A percentile compares a stretch with the other conserved stretches of the same genome.
Evolutionary conservation across 2,329 filamentous ascomycete genomes (phyloP).

Genomic region (Mycosphaerella arachidis): DNA sequence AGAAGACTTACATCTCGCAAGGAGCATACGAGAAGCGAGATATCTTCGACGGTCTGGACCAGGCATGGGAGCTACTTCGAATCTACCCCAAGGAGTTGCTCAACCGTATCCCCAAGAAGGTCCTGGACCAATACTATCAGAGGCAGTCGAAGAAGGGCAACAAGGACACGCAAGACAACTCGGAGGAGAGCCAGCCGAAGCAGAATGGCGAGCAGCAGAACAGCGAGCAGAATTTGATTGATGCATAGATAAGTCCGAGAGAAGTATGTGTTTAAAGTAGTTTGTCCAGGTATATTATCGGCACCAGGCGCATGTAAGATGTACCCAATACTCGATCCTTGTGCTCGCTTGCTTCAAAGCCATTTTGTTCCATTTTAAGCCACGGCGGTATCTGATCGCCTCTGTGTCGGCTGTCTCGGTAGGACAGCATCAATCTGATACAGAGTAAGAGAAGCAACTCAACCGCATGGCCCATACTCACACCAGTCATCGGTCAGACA

Average conservation of each 20-base stretch:
- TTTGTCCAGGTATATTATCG: conserved; percentile 10
- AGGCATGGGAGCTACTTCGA: conserved; percentile 91
- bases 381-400: not conserved
- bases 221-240: conserved; percentile 27
- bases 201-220: conserved; percentile 29
- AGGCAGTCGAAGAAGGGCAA: conserved; percentile 40
- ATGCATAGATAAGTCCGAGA: conserved; percentile 14
- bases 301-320: conserved; percentile 1
- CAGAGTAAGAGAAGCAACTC: not conserved
- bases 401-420: not conserved
- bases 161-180: conserved; percentile 45
- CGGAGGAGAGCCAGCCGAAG: conserved; percentile 19
- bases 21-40: conserved; percentile 85
- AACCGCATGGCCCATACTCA: not conserved
- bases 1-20: conserved; percentile 89
- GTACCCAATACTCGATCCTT: not conserved
- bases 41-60: conserved; percentile 90
- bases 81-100: conserved; percentile 98
- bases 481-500: not conserved
- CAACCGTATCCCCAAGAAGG: conserved; percentile 66
- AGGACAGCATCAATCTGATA: not conserved
- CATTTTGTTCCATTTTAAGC: not conserved
- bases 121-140: conserved; percentile 50
- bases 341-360: not conserved
- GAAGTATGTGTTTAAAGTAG: not conserved